phyloP scores from a whole-genome alignment of 352 stramenopile species.

The Phytophthora hibernalis region DNA sequence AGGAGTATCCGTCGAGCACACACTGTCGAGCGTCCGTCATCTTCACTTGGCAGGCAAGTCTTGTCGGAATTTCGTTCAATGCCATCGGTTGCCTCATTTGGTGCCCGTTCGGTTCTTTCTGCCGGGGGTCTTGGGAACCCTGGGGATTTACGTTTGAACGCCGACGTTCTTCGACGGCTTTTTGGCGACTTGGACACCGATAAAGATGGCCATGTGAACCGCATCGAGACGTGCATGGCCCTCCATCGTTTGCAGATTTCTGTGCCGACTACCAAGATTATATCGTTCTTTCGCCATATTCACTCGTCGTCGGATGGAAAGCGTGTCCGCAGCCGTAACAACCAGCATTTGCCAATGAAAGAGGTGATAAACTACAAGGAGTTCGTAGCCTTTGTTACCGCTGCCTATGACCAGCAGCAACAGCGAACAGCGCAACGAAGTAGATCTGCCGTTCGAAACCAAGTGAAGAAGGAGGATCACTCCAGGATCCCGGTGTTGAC shows the following conservation, averaged over 20 bases:
- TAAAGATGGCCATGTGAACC: conserved; percentile 73
- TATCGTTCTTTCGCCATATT: conserved; percentile 74
- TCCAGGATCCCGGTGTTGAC: neutral
- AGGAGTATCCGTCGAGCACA: conserved; percentile 8
- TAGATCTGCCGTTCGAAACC: neutral
- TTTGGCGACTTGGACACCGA: conserved; percentile 81
- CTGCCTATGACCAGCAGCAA: conserved; percentile 51
- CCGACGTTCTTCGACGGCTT: conserved; percentile 71
- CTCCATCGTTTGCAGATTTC: conserved; percentile 76
- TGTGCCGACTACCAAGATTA: conserved; percentile 62
- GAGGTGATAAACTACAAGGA: conserved; percentile 84
- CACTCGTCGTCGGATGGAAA: conserved; percentile 18
- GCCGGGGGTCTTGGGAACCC: conserved; percentile 13
- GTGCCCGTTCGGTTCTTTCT: conserved; percentile 32
- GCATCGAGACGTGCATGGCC: conserved; percentile 75
- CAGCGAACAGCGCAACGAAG: conserved; percentile 18
- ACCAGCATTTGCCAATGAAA: conserved; percentile 41
- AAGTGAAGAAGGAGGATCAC: conserved; percentile 2
- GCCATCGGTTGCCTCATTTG: conserved; percentile 67
- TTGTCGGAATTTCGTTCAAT: conserved; percentile 78
- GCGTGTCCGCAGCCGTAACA: conserved; percentile 2
- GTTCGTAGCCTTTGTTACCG: conserved; percentile 76
- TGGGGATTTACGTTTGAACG: conserved; percentile 40
- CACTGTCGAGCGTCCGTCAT: conserved; percentile 26
- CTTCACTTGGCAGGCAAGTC: conserved; percentile 71